Evolutionary conservation across 2,329 filamentous ascomycete genomes (phyloP), one percentile per base, ranked within the genome.

Genomic region (Fusarium temperatum): DNA sequence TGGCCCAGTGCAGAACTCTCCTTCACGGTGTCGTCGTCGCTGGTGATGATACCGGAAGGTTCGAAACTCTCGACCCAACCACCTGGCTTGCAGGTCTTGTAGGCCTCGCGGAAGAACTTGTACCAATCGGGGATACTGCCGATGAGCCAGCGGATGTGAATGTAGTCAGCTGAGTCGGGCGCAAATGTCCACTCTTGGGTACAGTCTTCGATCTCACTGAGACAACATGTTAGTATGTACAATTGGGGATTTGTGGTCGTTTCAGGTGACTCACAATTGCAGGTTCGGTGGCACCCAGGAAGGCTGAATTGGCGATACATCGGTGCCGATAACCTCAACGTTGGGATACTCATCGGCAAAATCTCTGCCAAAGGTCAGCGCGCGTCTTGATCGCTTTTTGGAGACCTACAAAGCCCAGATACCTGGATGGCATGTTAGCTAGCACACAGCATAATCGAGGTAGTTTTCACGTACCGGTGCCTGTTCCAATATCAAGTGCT

Each of bases 101-200:
- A 68, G 4, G 65, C 65, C 14, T 68, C 63, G 0, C 24, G 28
- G 5, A 68, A 68, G 39, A 68, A 68, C 8, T 38, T 41, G 3
- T 68, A 54, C 65, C 65, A 68, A 8, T 68, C 65, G 0, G 65
- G 65, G 17, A 68, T 68, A 13, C 54, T 58, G 1, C 65, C 65
- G 3, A 68, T 13, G 0, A 68, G 54, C 65, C 65, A 68, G 10
- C 65, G 65, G 15, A 68, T 68, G 10, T 68, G 65, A 4, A 68
- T 68, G 12, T 68, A 68, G 18, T 68, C 65, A 9, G 24, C 65
- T 18, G 65, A 68, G 11, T 68, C 26, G 14, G 63, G 47, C 1
- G 65, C 47, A 41, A 68, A 68, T 26, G 65, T 68, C 65, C 65
- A 68, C 12, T 68, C 63, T 13, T 68, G 65, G 6, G 65, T 68